Evolutionary conservation across 306 rosid species (phyloP).

Genomic region (Datisca glomerata): DNA sequence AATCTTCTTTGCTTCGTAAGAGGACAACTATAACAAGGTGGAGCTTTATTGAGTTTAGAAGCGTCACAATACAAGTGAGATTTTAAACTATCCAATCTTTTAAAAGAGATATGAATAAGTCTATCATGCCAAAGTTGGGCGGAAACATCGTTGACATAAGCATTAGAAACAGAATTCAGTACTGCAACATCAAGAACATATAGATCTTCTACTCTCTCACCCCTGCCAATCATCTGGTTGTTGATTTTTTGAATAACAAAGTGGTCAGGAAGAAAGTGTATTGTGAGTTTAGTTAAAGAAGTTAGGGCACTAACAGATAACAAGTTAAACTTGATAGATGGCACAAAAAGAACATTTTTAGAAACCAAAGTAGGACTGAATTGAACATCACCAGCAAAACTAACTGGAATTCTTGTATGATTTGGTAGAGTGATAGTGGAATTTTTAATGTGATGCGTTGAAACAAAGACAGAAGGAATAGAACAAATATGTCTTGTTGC

Average conservation of each 20-base stretch:
- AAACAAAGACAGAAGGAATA: neutral
- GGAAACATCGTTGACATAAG: neutral
- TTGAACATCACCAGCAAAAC: neutral
- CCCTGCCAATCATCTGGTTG: constrained; percentile 5
- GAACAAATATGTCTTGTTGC: constrained; percentile 4
- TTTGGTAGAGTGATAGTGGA: neutral
- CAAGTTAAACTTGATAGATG: neutral
- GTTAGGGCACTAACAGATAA: neutral
- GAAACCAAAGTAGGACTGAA: neutral
- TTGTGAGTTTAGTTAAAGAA: neutral
- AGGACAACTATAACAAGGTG: constrained; percentile 2
- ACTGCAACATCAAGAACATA: neutral
- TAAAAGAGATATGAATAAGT: neutral
- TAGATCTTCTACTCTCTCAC: neutral
- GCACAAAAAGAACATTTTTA: neutral
- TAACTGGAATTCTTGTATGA: neutral
- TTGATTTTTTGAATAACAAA: neutral
- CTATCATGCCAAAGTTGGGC: neutral
- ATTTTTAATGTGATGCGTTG: neutral
- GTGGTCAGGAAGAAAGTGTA: neutral
- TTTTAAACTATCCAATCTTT: neutral
- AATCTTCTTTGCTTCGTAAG: neutral
- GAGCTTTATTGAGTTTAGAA: neutral
- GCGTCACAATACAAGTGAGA: neutral
- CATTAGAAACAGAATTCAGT: neutral